Evolutionary conservation across 169 alveolate genomes (phyloP).

Genomic region (Amoebophrya sp.): DNA sequence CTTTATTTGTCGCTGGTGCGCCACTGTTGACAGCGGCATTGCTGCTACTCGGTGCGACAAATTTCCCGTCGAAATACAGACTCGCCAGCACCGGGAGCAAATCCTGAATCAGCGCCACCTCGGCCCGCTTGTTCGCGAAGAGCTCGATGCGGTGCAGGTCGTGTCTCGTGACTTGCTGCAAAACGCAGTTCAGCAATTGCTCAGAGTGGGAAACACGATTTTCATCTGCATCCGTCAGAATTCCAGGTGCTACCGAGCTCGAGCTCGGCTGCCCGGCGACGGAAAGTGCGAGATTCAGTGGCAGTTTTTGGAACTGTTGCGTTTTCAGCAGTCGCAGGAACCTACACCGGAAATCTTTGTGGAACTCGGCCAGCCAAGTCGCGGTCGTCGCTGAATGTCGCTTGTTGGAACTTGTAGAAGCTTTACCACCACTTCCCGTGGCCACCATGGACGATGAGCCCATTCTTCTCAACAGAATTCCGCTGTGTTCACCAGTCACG

Average conservation of each 20-base stretch:
- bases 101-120: background rate
- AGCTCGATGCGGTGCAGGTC: background rate
- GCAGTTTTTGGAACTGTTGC: conserved; percentile 31
- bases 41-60: background rate
- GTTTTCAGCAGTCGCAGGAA: conserved; percentile 42
- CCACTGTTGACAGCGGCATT: background rate
- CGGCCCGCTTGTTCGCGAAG: conserved; percentile 12
- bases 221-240: background rate
- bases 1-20: background rate
- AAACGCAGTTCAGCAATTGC: background rate
- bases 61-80: background rate
- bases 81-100: background rate
- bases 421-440: background rate
- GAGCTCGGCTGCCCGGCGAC: conserved; percentile 27
- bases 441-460: background rate
- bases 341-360: conserved; percentile 47
- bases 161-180: background rate
- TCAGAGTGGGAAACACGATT: no score
- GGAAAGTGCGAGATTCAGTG: conserved; percentile 47
- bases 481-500: conserved; percentile 94
- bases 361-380: conserved; percentile 40
- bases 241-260: no score
- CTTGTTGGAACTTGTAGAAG: no score
- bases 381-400: background rate
- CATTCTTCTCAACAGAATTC: conserved; percentile 72